A percentile compares a stretch with the other conserved stretches of the same genome.
phyloP scores from a whole-genome alignment of 169 alveolate genomes.

The Perkinsus marinus region DNA sequence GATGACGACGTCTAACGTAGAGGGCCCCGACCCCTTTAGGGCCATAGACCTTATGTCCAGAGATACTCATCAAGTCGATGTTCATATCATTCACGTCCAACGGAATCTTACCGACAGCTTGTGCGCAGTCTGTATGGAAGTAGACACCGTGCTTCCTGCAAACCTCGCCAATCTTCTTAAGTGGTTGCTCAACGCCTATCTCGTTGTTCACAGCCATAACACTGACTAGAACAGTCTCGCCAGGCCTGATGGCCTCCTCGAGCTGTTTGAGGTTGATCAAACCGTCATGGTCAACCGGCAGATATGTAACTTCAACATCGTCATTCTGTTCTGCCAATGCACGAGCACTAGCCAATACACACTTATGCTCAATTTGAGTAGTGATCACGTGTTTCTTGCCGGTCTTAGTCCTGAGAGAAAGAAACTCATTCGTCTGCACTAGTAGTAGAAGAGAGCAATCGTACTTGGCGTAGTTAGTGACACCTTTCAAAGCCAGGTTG shows the following conservation, averaged over 20 bases:
- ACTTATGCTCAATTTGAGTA: slow-evolving; percentile 93
- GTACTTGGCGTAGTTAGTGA: slow-evolving; percentile 32
- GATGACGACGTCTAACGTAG: slow-evolving; percentile 77
- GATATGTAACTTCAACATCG: slow-evolving; percentile 81
- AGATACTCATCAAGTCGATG: slow-evolving; percentile 78
- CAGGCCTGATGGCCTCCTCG: slow-evolving; percentile 64
- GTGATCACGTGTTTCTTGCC: slow-evolving; percentile 86
- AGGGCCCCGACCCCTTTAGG: slow-evolving; percentile 99
- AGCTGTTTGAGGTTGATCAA: slow-evolving; percentile 65
- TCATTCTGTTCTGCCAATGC: slow-evolving; percentile 19
- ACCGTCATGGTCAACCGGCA: slow-evolving; percentile 79
- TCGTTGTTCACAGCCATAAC: slow-evolving; percentile 91
- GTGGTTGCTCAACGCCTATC: slow-evolving; percentile 88
- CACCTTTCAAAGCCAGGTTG: slow-evolving; percentile 89
- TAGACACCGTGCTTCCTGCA: slow-evolving; percentile 76
- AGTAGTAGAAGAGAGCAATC: neutral
- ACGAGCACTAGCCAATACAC: slow-evolving; percentile 81
- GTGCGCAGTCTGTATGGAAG: slow-evolving; percentile 89
- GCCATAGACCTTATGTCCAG: slow-evolving; percentile 95
- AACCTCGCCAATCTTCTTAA: slow-evolving; percentile 76
- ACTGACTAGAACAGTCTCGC: slow-evolving; percentile 79
- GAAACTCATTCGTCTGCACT: slow-evolving; percentile 21
- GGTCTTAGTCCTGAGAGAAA: slow-evolving; percentile 28
- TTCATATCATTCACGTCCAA: slow-evolving; percentile 76
- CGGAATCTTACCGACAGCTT: slow-evolving; percentile 81